phyloP scores from a whole-genome alignment of 371 early-diverging fungal species.

The Mucor circinelloides region DNA sequence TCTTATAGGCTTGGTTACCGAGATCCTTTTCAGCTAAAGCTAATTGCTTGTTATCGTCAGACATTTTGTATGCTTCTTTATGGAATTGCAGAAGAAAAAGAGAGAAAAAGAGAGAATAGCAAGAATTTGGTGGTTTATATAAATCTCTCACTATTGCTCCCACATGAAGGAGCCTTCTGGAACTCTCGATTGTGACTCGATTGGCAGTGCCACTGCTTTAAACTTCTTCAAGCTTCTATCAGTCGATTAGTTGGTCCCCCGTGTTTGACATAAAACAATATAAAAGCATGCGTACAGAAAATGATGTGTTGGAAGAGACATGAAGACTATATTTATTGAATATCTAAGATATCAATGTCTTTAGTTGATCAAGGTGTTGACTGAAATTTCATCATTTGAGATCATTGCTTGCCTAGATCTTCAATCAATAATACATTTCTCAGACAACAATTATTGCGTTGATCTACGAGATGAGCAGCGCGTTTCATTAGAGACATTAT shows the following conservation, averaged over 20 bases:
- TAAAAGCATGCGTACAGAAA: too few relatives aligned
- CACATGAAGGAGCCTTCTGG: slow-evolving; percentile 20
- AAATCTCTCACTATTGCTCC: not conserved
- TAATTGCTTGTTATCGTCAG: slow-evolving; percentile 70
- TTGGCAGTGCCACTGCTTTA: not conserved
- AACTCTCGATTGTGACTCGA: slow-evolving; percentile 36
- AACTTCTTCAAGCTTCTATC: not conserved
- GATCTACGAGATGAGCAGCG: too few relatives aligned
- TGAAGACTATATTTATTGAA: too few relatives aligned
- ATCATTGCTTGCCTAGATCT: too few relatives aligned
- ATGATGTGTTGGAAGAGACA: too few relatives aligned
- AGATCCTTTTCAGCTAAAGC: slow-evolving; percentile 84
- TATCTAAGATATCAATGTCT: too few relatives aligned
- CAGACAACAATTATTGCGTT: too few relatives aligned
- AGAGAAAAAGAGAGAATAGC: slow-evolving; percentile 10
- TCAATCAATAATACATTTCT: too few relatives aligned
- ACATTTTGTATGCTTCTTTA: slow-evolving; percentile 31
- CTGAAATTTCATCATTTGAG: too few relatives aligned
- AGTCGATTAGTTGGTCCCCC: too few relatives aligned
- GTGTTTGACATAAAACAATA: not conserved
- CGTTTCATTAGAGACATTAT: too few relatives aligned
- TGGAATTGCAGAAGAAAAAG: not conserved
- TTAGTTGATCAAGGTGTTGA: too few relatives aligned
- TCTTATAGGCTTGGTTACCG: slow-evolving; percentile 94
- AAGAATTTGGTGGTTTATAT: slow-evolving; percentile 2